phyloP scores from a whole-genome alignment of 2,329 filamentous ascomycete genomes.

The Helotiales sp. region DNA sequence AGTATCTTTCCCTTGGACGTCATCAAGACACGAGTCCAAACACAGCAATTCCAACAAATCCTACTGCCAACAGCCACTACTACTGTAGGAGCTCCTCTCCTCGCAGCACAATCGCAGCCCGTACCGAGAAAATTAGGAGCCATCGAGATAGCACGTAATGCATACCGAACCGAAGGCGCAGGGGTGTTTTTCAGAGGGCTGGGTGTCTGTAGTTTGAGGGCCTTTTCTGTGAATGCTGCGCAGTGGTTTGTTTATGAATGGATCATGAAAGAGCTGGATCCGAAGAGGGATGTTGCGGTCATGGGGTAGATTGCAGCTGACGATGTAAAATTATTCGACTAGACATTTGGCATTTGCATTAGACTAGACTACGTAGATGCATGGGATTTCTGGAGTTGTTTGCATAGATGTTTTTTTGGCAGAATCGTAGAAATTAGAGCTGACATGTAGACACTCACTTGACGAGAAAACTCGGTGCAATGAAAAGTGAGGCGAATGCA shows the following conservation, averaged over 20 bases:
- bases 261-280: slow-evolving; percentile 68
- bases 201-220: slow-evolving; percentile 80
- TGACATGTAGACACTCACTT: too few relatives aligned
- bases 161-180: slow-evolving; percentile 68
- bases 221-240: slow-evolving; percentile 93
- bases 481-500: too few relatives aligned
- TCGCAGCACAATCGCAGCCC: slow-evolving; percentile 37
- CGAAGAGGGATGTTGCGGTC: slow-evolving; percentile 18
- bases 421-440: too few relatives aligned
- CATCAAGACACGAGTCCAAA: slow-evolving; percentile 90
- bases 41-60: slow-evolving; percentile 55
- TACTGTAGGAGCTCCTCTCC: slow-evolving; percentile 37
- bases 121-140: slow-evolving; percentile 52
- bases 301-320: background rate
- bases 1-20: slow-evolving; percentile 92
- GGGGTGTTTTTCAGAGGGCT: slow-evolving; percentile 75
- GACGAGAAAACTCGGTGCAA: too few relatives aligned
- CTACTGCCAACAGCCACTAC: slow-evolving; percentile 30
- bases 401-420: too few relatives aligned
- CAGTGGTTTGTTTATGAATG: slow-evolving; percentile 92
- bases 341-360: background rate
- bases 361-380: slow-evolving; percentile 1
- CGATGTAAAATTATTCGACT: slow-evolving; percentile 5
- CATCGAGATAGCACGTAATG: slow-evolving; percentile 65
- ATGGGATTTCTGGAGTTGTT: too few relatives aligned